phyloP scores from a whole-genome alignment of 352 stramenopile species.

The Globisporangium nunn region DNA sequence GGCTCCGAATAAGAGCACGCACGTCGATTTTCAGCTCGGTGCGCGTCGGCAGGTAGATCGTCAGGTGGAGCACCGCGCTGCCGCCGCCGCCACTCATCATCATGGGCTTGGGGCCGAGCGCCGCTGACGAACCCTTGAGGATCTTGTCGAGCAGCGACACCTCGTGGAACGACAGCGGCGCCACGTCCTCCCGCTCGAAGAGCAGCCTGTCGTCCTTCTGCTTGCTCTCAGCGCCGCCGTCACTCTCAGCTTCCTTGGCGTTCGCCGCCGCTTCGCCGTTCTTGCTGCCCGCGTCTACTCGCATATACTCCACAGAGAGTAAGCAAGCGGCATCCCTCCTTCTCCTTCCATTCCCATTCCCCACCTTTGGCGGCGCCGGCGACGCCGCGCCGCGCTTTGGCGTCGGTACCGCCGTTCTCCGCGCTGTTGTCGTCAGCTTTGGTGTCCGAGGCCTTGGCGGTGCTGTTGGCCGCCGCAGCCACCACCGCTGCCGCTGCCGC shows the following conservation, averaged over 20 bases:
- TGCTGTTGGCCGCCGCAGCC: not conserved
- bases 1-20: not conserved
- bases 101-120: slow-evolving; percentile 46
- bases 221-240: slow-evolving; percentile 5
- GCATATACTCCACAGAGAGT: not conserved
- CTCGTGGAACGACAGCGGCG: slow-evolving; percentile 56
- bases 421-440: slow-evolving; percentile 5
- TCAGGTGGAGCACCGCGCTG: slow-evolving; percentile 70
- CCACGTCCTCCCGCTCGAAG: slow-evolving; percentile 64
- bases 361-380: slow-evolving; percentile 7
- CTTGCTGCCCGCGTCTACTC: slow-evolving; percentile 5
- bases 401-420: slow-evolving; percentile 8
- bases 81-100: slow-evolving; percentile 46
- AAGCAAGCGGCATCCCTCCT: not conserved
- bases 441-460: slow-evolving; percentile 2
- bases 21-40: slow-evolving; percentile 87
- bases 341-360: not conserved
- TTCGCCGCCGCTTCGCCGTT: not conserved
- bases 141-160: slow-evolving; percentile 72
- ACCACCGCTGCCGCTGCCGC: not conserved
- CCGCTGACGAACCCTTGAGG: slow-evolving; percentile 45
- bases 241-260: slow-evolving; percentile 10
- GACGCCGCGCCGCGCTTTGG: slow-evolving; percentile 11
- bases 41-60: slow-evolving; percentile 79
- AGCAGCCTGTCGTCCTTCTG: slow-evolving; percentile 44